phyloP scores from a whole-genome alignment of 2,329 filamentous ascomycete genomes.

The Madurella mycetomatis region DNA sequence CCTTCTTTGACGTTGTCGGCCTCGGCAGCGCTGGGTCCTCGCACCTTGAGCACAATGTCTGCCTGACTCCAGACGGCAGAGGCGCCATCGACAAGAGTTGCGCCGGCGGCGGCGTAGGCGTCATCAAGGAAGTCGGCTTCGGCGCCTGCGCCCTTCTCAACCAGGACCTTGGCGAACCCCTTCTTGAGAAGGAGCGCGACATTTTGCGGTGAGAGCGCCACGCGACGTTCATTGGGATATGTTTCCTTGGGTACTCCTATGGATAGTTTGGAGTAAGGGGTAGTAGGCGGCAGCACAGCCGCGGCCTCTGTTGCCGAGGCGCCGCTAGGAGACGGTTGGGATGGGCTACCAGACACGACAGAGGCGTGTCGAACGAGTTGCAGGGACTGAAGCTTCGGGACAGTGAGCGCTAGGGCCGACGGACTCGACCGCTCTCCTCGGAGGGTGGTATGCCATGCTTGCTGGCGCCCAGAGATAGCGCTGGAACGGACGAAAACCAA shows the following conservation, averaged over 20 bases:
- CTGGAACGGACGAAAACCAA: constrained; percentile 9
- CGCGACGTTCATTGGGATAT: constrained; percentile 73
- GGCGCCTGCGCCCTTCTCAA: constrained; percentile 76
- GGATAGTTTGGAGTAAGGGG: constrained; percentile 66
- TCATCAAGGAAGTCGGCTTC: constrained; percentile 73
- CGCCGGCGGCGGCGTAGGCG: constrained; percentile 73
- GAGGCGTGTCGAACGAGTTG: constrained; percentile 40
- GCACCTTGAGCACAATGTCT: constrained; percentile 81
- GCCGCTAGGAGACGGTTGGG: constrained; percentile 15
- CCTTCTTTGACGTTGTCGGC: constrained; percentile 63
- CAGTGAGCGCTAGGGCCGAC: constrained; percentile 24
- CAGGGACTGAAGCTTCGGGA: constrained; percentile 30
- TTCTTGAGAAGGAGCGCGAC: constrained; percentile 79
- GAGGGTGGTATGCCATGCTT: constrained; percentile 39
- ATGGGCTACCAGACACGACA: constrained; percentile 28
- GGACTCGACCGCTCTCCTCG: constrained; percentile 23
- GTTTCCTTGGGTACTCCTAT: constrained; percentile 77
- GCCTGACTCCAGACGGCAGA: constrained; percentile 67
- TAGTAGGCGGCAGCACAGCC: constrained; percentile 40
- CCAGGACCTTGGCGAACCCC: constrained; percentile 70
- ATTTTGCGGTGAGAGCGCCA: constrained; percentile 81
- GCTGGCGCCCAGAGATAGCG: constrained; percentile 23
- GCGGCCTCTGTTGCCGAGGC: constrained; percentile 43
- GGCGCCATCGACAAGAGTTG: constrained; percentile 65
- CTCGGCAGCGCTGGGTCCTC: constrained; percentile 67